Conservation (phyloP, 768 basidiomycete genomes). For the Hygrocybe coccinea region DNA sequence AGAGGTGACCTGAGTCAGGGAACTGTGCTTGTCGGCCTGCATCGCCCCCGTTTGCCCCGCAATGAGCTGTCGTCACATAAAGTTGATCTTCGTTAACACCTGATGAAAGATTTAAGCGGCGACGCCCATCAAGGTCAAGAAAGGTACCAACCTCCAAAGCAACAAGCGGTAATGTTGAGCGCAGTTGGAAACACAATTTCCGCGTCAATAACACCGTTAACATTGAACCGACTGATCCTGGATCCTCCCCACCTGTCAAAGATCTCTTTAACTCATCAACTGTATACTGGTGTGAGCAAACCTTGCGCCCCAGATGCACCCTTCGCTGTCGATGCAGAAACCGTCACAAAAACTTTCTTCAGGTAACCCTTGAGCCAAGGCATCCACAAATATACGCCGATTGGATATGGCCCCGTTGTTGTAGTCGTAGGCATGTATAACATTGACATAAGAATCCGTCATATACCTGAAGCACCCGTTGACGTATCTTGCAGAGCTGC, state of each 20-base stretch:
- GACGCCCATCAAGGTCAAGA: conserved; percentile 1
- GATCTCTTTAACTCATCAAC: conserved; percentile 9
- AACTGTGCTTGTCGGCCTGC: conserved; percentile 41
- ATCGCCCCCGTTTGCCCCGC: conserved; percentile 55
- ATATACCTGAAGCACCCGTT: conserved; percentile 49
- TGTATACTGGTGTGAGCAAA: conserved; percentile 16
- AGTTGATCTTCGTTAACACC: conserved; percentile 58
- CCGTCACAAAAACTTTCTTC: conserved; percentile 58
- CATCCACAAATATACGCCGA: conserved; percentile 54
- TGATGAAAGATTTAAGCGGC: conserved; percentile 19
- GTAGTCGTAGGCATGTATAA: conserved; percentile 66
- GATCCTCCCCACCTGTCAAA: conserved; percentile 58
- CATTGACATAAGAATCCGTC: conserved; percentile 61
- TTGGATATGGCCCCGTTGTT: conserved; percentile 52
- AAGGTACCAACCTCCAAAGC: conserved; percentile 54
- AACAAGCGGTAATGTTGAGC: conserved; percentile 60
- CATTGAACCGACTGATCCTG: conserved; percentile 49
- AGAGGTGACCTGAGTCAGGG: conserved; percentile 54
- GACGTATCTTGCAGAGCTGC: conserved; percentile 4
- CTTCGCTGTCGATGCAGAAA: conserved; percentile 58
- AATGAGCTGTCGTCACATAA: conserved; percentile 60
- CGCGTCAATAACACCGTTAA: conserved; percentile 50
- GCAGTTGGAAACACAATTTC: conserved; percentile 59
- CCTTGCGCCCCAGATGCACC: conserved; percentile 63
- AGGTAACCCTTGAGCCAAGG: conserved; percentile 47